phyloP scores from a whole-genome alignment of 164 flowering plant genomes.

The Chimonanthus praecox region DNA sequence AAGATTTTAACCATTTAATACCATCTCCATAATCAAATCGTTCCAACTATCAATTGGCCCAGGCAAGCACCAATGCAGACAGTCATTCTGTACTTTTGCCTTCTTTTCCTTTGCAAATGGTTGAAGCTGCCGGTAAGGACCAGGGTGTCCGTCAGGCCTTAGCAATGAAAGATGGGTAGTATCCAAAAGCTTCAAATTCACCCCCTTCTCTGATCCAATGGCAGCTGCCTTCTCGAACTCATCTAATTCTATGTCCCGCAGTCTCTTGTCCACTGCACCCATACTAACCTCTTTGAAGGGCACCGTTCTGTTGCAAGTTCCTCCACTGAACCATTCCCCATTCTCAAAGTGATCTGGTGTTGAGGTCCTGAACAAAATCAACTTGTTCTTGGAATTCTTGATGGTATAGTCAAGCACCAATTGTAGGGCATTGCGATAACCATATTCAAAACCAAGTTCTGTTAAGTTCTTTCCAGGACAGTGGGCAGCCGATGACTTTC shows the following conservation, averaged over 20 bases:
- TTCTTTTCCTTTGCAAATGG: conserved; percentile 63
- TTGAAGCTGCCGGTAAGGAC: conserved; percentile 62
- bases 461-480: conserved; percentile 60
- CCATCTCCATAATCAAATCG: conserved; percentile 55
- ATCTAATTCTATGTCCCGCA: conserved; percentile 54
- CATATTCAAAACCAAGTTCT: conserved; percentile 52
- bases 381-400: conserved; percentile 37
- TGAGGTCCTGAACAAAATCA: conserved; percentile 51
- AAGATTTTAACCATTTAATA: conserved; percentile 2
- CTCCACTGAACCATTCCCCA: conserved; percentile 89
- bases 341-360: conserved; percentile 93
- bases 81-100: conserved; percentile 56
- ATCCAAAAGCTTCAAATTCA: conserved; percentile 63
- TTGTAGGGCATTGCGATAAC: conserved; percentile 51
- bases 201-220: conserved; percentile 22
- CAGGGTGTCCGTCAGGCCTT: conserved; percentile 97
- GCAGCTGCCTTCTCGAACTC: conserved; percentile 45
- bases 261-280: conserved; percentile 30
- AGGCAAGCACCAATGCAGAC: conserved; percentile 95
- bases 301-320: conserved; percentile 49
- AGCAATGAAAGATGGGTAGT: conserved; percentile 46
- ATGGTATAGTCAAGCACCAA: conserved; percentile 30
- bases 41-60: conserved; percentile 91
- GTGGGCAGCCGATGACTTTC: conserved; percentile 64
- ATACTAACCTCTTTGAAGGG: conserved; percentile 61